Evolutionary conservation across 441 rosid genomes (phyloP), one percentile per base, ranked within the genome.

Genomic region (Corymbia calophylla): DNA sequence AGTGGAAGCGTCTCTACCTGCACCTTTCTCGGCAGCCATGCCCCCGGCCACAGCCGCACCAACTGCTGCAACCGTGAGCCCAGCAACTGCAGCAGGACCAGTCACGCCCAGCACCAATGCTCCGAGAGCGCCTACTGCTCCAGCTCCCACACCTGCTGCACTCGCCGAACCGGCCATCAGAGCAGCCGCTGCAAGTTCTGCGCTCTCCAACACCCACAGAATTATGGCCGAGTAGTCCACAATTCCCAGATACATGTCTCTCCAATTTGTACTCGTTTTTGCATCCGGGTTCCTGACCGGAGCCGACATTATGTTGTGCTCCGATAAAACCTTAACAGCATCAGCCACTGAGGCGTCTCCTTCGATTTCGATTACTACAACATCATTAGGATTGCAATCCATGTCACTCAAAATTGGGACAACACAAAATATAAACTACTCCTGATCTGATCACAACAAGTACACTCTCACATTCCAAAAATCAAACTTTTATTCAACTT

Each of bases 131-230:
- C 93, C 94, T 14, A 95, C 98, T 8, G 77, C 94, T 17, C 97
- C 98, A 3, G 92, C 89, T 6, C 92, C 98, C 1, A 98, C 95
- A 89, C 97, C 99, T 0, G 95, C 93, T 7, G 96, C 98, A 6
- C 93, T 91, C 5, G 98, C 94, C 8, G 97, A 98, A 8, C 92
- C 95, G 53, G 94, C 97, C 9, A 95, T 93, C 4, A 96, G 95
- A 66, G 99, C 99, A 14, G 94, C 93, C 14, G 98, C 96, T 68
- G 98, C 99, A 1, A 98, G 97, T 16, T 96, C 95, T 17, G 98
- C 93, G 85, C 94, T 95, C 92, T 97, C 99, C 9, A 97, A 70
- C 70, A 96, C 98, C 99, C 99, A 97, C 64, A 95, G 94, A 92
- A 97, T 92, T 77, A 97, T 51, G 98, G 98, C 80, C 97, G 97